Evolutionary conservation across 352 stramenopile genomes (phyloP), one percentile per base, ranked within the genome.

Genomic region (Pythium periplocum): DNA sequence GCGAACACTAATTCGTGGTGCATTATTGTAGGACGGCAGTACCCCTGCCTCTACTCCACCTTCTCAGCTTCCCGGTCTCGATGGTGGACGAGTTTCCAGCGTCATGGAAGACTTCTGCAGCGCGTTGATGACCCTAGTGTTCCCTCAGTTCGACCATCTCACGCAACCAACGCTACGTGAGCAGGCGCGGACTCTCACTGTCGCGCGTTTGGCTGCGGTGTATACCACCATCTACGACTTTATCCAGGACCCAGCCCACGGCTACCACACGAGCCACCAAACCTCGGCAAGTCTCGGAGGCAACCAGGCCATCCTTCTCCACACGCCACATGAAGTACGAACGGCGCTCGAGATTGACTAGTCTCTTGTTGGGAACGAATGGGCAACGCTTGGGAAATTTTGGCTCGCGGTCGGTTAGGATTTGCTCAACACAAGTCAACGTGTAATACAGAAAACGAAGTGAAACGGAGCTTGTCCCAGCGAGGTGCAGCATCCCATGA

Each of bases 171-270:
- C 59, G 17, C 62, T 81, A 6, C 65, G 73, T 8, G 75, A 87
- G 4, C 61, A 71, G 26, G 73, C 68, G 1, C 73, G 73, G 4
- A 49, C 54, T 4, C 55, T 73, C 6, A 80, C 71, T 2, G 66
- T 57, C 1, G 60, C 62, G 4, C 60, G 55, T 33, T 68, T 90
- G 35, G 74, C 73, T 3, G 56, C 59, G 0, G 66, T 66, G 6
- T 90, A 88, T 50, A 62, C 65, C 6, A 67, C 74, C 17, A 61
- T 87, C 39, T 76, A 87, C 55, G 71, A 71, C 47, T 86, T 87
- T 51, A 77, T 90, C 26, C 58, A 69, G 36, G 71, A 82, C 38
- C 47, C 58, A n/a, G 61, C 52, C 34, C 62, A 75, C 48, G 73
- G 69, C 3, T 86, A 83, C 53, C 61, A 59, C 0, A 59, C 59